Base-by-base conservation (phyloP, 2,329 filamentous ascomycete species). In the Chaetomium olivaceum region DNA sequence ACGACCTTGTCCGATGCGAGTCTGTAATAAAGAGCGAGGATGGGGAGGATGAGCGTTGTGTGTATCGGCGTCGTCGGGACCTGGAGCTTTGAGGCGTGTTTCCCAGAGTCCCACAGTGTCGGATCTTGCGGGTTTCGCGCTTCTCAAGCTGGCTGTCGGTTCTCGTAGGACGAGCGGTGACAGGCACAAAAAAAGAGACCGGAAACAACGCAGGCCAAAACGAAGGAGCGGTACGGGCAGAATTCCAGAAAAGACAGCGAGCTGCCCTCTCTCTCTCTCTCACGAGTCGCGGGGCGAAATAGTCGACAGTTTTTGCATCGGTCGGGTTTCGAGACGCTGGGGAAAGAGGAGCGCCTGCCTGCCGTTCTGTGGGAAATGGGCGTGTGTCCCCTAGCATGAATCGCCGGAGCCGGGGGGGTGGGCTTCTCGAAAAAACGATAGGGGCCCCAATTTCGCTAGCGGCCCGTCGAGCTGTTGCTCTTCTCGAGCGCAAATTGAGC, bases 381-480 rank as follows among this genome's bases (percentile, higher is more conserved):
- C 68, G 68, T 69, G 58, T 36, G 68, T 27, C 9, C 51, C 51
- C 25, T 73, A 73, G 75, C 75, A 77, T 77, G 74, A 76, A 77
- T 72, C 71, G 70, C 71, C 67, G 72, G 71, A 71, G 69, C 73
- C 67, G 69, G 74, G 74, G 72, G 21, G 71, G 63, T 29, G 71
- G 64, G 69, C 71, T 71, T 70, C 66, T 73, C 71, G 68, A 71
- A 72, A 72, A 69, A 67, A 54, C 46, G 70, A 72, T 77, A 76
- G 75, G 74, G 74, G 73, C 68, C 73, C 73, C 74, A 80, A 80
- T 80, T 71, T 80, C 78, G 76, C 77, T 80, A 79, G 77, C 71
- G 73, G 73, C 71, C 72, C 72, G 72, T 71, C 72, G 73, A 62
- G 71, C 64, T 68, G 67, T 69, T 71, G 72, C 68, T 70, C 71